phyloP scores from a whole-genome alignment of 257 asterid species.

The Fraxinus americana region DNA sequence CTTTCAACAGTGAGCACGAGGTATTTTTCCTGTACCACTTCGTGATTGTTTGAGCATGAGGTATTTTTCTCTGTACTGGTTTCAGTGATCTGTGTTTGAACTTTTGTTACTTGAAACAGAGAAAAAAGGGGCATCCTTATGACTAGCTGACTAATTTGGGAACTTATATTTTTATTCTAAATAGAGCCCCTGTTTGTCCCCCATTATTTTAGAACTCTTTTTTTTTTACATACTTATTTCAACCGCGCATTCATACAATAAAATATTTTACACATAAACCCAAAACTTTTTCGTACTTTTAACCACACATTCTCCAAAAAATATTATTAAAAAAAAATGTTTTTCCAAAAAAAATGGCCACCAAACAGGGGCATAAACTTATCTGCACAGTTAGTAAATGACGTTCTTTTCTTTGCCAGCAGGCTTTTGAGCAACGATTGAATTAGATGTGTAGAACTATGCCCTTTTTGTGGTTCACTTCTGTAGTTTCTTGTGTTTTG shows the following conservation, averaged over 20 bases:
- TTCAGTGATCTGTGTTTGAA: background rate
- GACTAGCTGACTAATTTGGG: background rate
- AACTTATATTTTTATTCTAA: background rate
- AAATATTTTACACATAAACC: no score
- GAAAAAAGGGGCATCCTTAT: slow-evolving; percentile 13
- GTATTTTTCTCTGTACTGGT: slow-evolving; percentile 39
- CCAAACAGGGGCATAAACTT: background rate
- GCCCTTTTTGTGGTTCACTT: no score
- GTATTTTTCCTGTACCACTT: slow-evolving; percentile 39
- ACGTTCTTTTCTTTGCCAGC: background rate
- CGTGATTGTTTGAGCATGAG: slow-evolving; percentile 60
- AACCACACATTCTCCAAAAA: no score
- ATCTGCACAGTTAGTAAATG: background rate
- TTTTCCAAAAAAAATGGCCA: no score
- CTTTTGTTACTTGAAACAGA: background rate
- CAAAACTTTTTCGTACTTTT: no score
- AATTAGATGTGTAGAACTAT: background rate
- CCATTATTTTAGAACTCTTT: no score
- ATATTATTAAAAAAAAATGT: no score
- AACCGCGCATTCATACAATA: no score
- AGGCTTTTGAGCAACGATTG: background rate
- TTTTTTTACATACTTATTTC: no score
- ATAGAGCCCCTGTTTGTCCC: no score
- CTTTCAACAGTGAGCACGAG: slow-evolving; percentile 95
- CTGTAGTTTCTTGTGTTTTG: slow-evolving; percentile 4